These are phyloP conservation scores for Cryptococcus deneoformans DNA, from an alignment of 1,284 basidiomycete genomes.

Conservation along the genomic window DNA sequence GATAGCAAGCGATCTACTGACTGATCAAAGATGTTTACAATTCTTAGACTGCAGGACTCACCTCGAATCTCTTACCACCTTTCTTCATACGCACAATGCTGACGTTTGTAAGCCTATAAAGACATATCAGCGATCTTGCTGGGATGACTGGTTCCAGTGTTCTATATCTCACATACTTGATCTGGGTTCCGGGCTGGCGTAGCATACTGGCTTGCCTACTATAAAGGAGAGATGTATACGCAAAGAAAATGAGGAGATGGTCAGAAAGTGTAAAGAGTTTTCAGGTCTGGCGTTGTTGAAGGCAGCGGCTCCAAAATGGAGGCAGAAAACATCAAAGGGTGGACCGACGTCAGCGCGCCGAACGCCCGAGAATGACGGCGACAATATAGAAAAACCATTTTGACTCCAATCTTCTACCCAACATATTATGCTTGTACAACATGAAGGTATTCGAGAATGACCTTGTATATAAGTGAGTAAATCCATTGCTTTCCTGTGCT, in stretches of 20 bases:
- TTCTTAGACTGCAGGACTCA: conserved; percentile 40
- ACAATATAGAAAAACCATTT: not conserved
- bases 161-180: conserved; percentile 30
- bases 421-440: conserved; percentile 2
- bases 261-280: not conserved
- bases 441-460: conserved; percentile 33
- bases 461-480: conserved; percentile 28
- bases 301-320: not conserved
- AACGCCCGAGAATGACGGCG: not conserved
- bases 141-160: not conserved
- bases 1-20: conserved; percentile 89
- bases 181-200: conserved; percentile 42
- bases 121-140: conserved; percentile 1
- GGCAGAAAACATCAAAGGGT: not conserved
- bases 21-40: not conserved
- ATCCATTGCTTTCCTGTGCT: not conserved
- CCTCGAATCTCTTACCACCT: conserved; percentile 96
- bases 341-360: not conserved
- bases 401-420: not conserved
- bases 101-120: conserved; percentile 82
- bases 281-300: not conserved
- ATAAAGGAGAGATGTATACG: no score
- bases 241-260: not conserved
- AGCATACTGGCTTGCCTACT: conserved; percentile 13
- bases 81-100: conserved; percentile 95